Conservation (phyloP, 441 rosid genomes). For the Bruguiera hainesii region DNA sequence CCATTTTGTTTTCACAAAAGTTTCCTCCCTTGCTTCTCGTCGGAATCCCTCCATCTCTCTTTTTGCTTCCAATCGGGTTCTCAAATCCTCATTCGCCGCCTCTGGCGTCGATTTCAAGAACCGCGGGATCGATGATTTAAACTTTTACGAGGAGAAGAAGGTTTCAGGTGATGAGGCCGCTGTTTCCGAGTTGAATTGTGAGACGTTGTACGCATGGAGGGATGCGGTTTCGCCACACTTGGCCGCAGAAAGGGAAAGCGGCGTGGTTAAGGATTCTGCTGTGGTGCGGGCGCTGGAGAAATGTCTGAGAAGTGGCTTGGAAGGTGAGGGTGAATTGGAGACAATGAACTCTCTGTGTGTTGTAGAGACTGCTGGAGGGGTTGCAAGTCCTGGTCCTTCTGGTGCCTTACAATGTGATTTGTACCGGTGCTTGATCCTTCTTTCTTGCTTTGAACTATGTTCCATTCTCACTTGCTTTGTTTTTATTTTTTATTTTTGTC, state of each 20-base stretch:
- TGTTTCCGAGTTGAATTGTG: constrained; percentile 47
- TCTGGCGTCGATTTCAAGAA: constrained; percentile 28
- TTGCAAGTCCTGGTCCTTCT: constrained; percentile 89
- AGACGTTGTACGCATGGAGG: constrained; percentile 83
- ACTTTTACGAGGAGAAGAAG: constrained; percentile 38
- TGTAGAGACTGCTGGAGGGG: constrained; percentile 94
- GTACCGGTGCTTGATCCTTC: constrained; percentile 45
- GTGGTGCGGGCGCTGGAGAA: constrained; percentile 45
- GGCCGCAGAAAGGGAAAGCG: constrained; percentile 76
- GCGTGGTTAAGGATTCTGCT: constrained; percentile 41
- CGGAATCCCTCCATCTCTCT: constrained; percentile 31
- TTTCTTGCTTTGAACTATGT: too few relatives aligned
- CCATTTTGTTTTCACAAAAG: constrained; percentile 61
- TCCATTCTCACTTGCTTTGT: not conserved
- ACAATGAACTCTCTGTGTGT: constrained; percentile 45
- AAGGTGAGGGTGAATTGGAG: constrained; percentile 26
- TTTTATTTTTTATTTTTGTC: not conserved
- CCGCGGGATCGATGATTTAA: constrained; percentile 46
- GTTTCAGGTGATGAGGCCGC: constrained; percentile 25
- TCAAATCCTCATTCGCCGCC: constrained; percentile 53
- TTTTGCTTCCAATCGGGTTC: constrained; percentile 50
- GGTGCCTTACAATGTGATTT: constrained; percentile 91
- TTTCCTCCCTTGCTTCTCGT: constrained; percentile 53
- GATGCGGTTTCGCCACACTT: constrained; percentile 93
- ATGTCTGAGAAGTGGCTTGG: constrained; percentile 42